These are phyloP conservation scores for Sporothrix humicola DNA, from an alignment of 2,329 filamentous ascomycete species.

Conservation along the genomic window DNA sequence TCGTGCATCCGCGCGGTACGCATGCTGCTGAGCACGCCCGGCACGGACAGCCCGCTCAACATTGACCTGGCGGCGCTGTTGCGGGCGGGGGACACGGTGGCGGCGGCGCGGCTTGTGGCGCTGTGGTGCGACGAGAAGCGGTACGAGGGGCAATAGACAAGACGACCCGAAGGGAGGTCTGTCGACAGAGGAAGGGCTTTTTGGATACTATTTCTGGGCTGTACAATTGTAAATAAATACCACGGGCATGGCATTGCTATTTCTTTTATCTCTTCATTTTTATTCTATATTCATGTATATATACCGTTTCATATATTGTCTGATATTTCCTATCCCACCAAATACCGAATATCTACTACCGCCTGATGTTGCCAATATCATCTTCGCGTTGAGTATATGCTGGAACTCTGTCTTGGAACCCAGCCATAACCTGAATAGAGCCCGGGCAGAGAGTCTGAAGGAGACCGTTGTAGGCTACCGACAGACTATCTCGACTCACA, in stretches of 20 bases:
- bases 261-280: neutral
- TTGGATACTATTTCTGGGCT: neutral
- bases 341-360: no score
- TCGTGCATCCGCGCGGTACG: constrained; percentile 75
- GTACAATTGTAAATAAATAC: neutral
- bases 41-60: constrained; percentile 77
- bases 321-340: no score
- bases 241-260: constrained; percentile 27
- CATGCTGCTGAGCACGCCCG: constrained; percentile 70
- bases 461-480: no score
- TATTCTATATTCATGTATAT: neutral
- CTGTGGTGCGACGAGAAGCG: constrained; percentile 67
- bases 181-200: neutral
- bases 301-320: neutral
- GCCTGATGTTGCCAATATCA: no score
- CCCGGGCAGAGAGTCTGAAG: no score
- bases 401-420: no score
- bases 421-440: no score
- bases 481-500: no score
- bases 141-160: constrained; percentile 49
- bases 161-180: no score
- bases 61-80: constrained; percentile 77
- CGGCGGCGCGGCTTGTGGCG: constrained; percentile 71
- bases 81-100: constrained; percentile 69
- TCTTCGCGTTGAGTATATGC: no score